Evolutionary conservation across 116 monocot genomes (phyloP).

Genomic region (Papilionanthe hybrid): DNA sequence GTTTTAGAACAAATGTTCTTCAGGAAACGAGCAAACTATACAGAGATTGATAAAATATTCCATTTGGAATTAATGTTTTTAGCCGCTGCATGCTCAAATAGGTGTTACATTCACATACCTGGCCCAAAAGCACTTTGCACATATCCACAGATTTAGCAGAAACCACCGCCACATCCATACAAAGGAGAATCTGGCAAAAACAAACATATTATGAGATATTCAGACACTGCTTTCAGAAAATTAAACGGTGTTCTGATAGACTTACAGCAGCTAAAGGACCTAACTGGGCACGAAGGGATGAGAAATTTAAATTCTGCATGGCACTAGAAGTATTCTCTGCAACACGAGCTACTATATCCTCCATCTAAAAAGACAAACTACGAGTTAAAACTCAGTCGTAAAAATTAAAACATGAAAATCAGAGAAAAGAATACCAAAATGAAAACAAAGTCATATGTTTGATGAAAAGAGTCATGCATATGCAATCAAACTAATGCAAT

Average conservation of each 20-base stretch:
- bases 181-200: slow-evolving; percentile 77
- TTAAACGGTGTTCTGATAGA: slow-evolving; percentile 3
- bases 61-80: background rate
- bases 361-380: slow-evolving; percentile 38
- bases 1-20: background rate
- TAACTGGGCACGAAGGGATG: slow-evolving; percentile 65
- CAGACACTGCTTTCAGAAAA: background rate
- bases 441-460: background rate
- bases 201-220: background rate
- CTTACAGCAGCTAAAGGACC: slow-evolving; percentile 72
- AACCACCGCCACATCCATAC: slow-evolving; percentile 79
- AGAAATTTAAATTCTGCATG: slow-evolving; percentile 66
- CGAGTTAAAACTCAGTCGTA: background rate
- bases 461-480: background rate
- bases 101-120: slow-evolving; percentile 36
- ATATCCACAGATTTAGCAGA: slow-evolving; percentile 61
- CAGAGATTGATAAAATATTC: background rate
- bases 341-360: slow-evolving; percentile 60
- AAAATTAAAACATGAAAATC: background rate
- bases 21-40: background rate
- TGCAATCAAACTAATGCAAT: background rate
- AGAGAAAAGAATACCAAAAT: background rate
- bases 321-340: slow-evolving; percentile 44
- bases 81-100: background rate
- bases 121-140: slow-evolving; percentile 69